Evolutionary conservation across 2,329 filamentous ascomycete genomes (phyloP).

Genomic region (Talaromyces sp.): DNA sequence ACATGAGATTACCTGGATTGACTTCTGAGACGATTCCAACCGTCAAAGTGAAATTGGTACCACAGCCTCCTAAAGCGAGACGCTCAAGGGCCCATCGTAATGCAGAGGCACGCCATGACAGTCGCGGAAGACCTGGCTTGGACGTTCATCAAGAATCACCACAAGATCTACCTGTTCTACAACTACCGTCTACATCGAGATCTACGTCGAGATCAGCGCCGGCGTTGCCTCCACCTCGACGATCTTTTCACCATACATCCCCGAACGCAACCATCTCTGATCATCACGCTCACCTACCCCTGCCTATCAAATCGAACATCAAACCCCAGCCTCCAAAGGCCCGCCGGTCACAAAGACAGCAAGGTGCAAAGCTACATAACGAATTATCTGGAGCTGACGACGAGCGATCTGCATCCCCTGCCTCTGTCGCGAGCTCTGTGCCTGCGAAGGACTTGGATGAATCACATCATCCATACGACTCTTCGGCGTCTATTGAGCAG

Average conservation of each 20-base stretch:
- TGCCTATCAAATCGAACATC: slow-evolving; percentile 9
- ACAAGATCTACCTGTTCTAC: slow-evolving; percentile 9
- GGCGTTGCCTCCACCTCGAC: slow-evolving; percentile 41
- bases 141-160: slow-evolving; percentile 11
- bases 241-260: slow-evolving; percentile 26
- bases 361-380: slow-evolving; percentile 27
- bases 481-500: neutral
- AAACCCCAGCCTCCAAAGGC: slow-evolving; percentile 42
- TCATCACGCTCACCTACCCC: neutral
- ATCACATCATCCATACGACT: neutral
- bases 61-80: slow-evolving; percentile 42
- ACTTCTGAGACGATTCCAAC: neutral
- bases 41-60: slow-evolving; percentile 33
- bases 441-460: neutral
- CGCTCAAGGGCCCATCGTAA: slow-evolving; percentile 41
- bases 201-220: slow-evolving; percentile 38
- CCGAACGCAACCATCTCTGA: slow-evolving; percentile 14
- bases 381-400: slow-evolving; percentile 14
- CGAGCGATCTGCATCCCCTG: slow-evolving; percentile 2
- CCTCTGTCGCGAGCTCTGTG: neutral
- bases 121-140: slow-evolving; percentile 28
- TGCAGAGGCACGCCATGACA: slow-evolving; percentile 31
- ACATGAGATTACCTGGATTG: slow-evolving; percentile 28
- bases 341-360: slow-evolving; percentile 40
- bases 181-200: slow-evolving; percentile 26